phyloP scores from a whole-genome alignment of 2,329 filamentous ascomycete genomes.

The Clonostachys sp. region DNA sequence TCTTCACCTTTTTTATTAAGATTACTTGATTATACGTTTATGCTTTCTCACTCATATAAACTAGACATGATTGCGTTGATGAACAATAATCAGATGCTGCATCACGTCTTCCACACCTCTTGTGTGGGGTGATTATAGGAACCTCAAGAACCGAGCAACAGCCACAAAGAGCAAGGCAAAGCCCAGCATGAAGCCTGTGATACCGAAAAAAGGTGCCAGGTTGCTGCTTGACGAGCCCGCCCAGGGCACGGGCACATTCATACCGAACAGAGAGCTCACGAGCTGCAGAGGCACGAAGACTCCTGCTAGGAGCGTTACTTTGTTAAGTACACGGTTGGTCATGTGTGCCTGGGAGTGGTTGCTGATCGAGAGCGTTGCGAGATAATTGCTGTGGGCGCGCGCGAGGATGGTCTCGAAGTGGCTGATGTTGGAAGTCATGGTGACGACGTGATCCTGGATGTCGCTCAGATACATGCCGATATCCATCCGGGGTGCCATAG shows the following conservation, averaged over 20 bases:
- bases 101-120: too few species aligned
- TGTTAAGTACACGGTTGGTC: slow-evolving; percentile 85
- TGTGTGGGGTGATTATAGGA: too few species aligned
- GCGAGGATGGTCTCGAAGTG: slow-evolving; percentile 98
- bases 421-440: slow-evolving; percentile 93
- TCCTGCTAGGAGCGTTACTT: slow-evolving; percentile 91
- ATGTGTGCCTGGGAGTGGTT: slow-evolving; percentile 83
- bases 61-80: too few species aligned
- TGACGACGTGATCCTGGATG: slow-evolving; percentile 98
- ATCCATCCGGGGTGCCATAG: slow-evolving; percentile 90
- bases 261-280: slow-evolving; percentile 81
- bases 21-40: too few species aligned
- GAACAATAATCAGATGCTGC: too few species aligned
- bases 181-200: slow-evolving; percentile 39
- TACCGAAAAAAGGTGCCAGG: slow-evolving; percentile 49
- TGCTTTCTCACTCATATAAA: too few species aligned
- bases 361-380: slow-evolving; percentile 90
- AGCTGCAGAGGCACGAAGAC: slow-evolving; percentile 96
- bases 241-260: slow-evolving; percentile 79
- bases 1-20: too few species aligned
- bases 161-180: too few species aligned
- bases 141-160: too few species aligned
- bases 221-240: slow-evolving; percentile 35
- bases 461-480: slow-evolving; percentile 95
- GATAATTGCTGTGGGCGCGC: slow-evolving; percentile 90